phyloP scores from a whole-genome alignment of 352 stramenopile species.

The Pythium grandisporangium region DNA sequence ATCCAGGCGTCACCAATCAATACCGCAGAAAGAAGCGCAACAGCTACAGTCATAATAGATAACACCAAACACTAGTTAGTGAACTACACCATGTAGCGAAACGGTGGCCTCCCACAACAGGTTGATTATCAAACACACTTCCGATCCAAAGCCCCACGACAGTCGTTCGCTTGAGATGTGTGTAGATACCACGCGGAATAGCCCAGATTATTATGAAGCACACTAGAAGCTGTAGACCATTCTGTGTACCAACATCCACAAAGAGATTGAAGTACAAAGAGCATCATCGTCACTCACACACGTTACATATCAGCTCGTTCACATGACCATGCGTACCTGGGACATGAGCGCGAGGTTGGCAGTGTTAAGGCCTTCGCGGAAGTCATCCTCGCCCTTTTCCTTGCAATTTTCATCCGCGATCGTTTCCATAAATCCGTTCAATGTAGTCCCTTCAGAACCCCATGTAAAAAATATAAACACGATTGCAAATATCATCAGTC shows the following conservation, averaged over 20 bases:
- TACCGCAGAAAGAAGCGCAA: slow-evolving; percentile 39
- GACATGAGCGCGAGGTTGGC: slow-evolving; percentile 51
- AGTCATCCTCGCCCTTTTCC: slow-evolving; percentile 22
- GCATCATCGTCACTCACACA: too few relatives aligned
- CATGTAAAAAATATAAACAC: too few relatives aligned
- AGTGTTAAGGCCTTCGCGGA: slow-evolving; percentile 42
- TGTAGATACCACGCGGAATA: slow-evolving; percentile 33
- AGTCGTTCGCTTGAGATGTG: slow-evolving; percentile 35
- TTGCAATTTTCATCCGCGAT: too few relatives aligned
- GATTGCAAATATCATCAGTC: too few relatives aligned
- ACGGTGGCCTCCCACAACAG: not conserved
- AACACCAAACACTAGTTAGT: not conserved
- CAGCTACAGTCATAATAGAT: slow-evolving; percentile 17
- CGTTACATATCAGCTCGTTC: not conserved
- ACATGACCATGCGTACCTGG: slow-evolving; percentile 15
- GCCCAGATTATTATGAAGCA: slow-evolving; percentile 44
- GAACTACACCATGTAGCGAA: not conserved
- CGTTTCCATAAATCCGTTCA: too few relatives aligned
- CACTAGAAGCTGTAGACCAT: slow-evolving; percentile 41
- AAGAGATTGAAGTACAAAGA: too few relatives aligned
- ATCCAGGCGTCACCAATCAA: slow-evolving; percentile 34
- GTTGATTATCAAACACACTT: slow-evolving; percentile 18
- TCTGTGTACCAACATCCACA: slow-evolving; percentile 28
- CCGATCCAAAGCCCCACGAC: slow-evolving; percentile 35
- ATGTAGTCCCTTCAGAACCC: too few relatives aligned